Conservation (phyloP, 2,329 filamentous ascomycete genomes). For the Ophiobolus disseminans region DNA sequence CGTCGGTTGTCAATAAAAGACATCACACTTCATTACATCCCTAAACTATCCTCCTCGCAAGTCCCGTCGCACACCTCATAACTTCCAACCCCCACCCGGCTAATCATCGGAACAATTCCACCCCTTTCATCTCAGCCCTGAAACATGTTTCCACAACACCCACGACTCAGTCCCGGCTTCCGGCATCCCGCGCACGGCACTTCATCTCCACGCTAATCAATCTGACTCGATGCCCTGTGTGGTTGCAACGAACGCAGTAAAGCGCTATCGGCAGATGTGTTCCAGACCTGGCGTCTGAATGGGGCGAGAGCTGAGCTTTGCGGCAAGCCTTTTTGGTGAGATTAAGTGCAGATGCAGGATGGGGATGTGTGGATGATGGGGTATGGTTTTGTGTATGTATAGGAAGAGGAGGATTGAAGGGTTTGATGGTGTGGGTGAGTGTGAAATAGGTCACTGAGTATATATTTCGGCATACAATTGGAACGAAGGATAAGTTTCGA, state of each 20-base stretch:
- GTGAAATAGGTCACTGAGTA: too few species aligned
- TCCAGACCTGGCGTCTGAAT: constrained; percentile 6
- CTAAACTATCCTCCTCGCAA: too few species aligned
- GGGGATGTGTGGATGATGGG: neutral
- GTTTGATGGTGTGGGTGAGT: too few species aligned
- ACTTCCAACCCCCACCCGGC: too few species aligned
- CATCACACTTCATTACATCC: too few species aligned
- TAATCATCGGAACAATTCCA: neutral
- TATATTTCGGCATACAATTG: too few species aligned
- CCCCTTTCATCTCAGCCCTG: constrained; percentile 15
- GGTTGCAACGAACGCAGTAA: neutral
- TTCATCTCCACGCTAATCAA: constrained; percentile 14
- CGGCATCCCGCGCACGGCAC: neutral
- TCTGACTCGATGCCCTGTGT: neutral
- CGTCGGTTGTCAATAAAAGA: too few species aligned
- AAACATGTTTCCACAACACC: constrained; percentile 19
- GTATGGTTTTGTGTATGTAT: neutral
- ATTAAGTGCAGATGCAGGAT: neutral
- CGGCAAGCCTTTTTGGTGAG: neutral
- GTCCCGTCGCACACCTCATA: too few species aligned
- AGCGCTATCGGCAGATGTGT: neutral
- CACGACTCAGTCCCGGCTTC: constrained; percentile 6
- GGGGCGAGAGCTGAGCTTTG: neutral
- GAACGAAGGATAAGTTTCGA: too few species aligned
- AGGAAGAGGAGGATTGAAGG: too few species aligned